Conservation (phyloP, 164 flowering plant species). For the Piper longum region DNA sequence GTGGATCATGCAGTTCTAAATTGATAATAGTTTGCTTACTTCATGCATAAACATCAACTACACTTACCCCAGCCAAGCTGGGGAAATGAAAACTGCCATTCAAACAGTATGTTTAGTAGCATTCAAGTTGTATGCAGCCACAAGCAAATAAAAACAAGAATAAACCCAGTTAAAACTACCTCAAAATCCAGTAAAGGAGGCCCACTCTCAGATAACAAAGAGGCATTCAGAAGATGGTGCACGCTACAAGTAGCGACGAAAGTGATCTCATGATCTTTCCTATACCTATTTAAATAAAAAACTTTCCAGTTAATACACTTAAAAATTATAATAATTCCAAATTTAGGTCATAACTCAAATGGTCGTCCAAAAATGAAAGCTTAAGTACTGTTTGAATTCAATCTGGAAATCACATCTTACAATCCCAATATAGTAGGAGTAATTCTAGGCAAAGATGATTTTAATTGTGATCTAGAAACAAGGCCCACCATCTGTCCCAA, state of each 20-base stretch:
- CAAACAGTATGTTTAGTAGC: too few relatives aligned
- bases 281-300: slow-evolving; percentile 35
- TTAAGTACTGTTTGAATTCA: neutral
- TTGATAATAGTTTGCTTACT: too few relatives aligned
- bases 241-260: slow-evolving; percentile 70
- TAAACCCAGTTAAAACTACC: slow-evolving; percentile 22
- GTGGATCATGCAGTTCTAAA: too few relatives aligned
- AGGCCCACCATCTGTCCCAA: slow-evolving; percentile 96
- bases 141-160: neutral
- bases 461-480: slow-evolving; percentile 55
- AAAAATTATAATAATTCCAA: neutral
- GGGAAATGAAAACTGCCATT: too few relatives aligned
- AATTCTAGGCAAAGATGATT: slow-evolving; percentile 75
- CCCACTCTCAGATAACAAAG: slow-evolving; percentile 69
- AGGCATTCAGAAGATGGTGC: slow-evolving; percentile 57
- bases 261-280: slow-evolving; percentile 65
- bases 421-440: slow-evolving; percentile 76
- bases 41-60: too few relatives aligned
- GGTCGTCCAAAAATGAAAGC: neutral
- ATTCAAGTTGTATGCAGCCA: too few relatives aligned
- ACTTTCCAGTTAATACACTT: neutral
- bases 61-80: too few relatives aligned
- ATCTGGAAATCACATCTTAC: slow-evolving; percentile 27
- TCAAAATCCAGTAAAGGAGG: slow-evolving; percentile 97
- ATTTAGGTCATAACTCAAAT: neutral